Evolutionary conservation across 2,329 filamentous ascomycete genomes (phyloP), one percentile per base, ranked within the genome.

Genomic region (Amphichorda felina): DNA sequence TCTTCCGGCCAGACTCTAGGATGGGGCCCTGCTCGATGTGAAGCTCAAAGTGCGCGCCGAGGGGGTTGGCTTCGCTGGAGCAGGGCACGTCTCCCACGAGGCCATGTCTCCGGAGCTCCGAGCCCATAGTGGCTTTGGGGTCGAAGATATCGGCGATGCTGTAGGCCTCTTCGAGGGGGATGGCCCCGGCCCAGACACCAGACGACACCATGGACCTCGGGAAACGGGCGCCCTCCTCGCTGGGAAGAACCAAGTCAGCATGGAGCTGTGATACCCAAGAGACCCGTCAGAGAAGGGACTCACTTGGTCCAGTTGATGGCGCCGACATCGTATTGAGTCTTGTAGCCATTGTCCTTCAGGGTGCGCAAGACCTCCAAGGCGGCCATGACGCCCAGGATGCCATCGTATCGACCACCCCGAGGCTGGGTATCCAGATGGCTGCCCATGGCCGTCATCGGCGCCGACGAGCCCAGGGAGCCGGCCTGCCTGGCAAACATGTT

Each of bases 181-280:
- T 78, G 1, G 63, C 62, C n/a, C 67, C 80, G 0, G 81, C 74
- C 82, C 83, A 89, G 11, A 88, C 83, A 2, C 80, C 82, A 0
- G 81, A 86, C 0, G 77, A 65, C 18, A 81, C 61, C 75, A 85
- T 87, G 21, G 75, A 81, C 36, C 77, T 75, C 1, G 83, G 82
- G 43, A 89, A 89, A 0, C 83, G 71, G 1, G 83, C 83, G 3
- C 83, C 83, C 59, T 91, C 85, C 59, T 91, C 84, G 49, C 77
- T 81, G n/a, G n/a, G n/a, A n/a, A 18, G n/a, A n/a, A n/a, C n/a
- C n/a, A n/a, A n/a, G n/a, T n/a, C n/a, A n/a, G n/a, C n/a, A n/a
- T n/a, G n/a, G n/a, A n/a, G n/a, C n/a, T n/a, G n/a, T n/a, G n/a
- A n/a, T n/a, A n/a, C n/a, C n/a, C n/a, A n/a, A n/a, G n/a, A n/a